These are phyloP conservation scores for Fusarium austroafricanum DNA, from an alignment of 2,329 filamentous ascomycete species.

Conservation along the genomic window DNA sequence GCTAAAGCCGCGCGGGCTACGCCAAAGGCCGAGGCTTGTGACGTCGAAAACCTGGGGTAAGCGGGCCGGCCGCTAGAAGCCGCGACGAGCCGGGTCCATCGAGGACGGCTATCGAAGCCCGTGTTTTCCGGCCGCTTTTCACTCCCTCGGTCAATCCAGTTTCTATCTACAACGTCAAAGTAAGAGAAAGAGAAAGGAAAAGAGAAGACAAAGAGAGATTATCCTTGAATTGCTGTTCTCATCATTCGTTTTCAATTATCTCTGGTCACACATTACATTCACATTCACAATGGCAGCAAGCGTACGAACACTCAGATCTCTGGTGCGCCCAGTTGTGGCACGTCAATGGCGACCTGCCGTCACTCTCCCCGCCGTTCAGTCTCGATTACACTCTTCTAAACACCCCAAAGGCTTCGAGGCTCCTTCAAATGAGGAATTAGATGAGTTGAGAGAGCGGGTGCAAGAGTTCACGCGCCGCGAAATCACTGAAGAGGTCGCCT, in stretches of 20 bases:
- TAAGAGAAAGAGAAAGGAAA: too few relatives aligned
- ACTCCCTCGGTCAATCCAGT: constrained; percentile 33
- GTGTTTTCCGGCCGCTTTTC: constrained; percentile 32
- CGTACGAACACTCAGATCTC: constrained; percentile 53
- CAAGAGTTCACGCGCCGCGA: constrained; percentile 92
- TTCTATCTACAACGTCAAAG: constrained; percentile 3
- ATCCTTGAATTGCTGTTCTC: too few relatives aligned
- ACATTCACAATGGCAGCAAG: constrained; percentile 55
- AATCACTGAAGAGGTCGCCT: constrained; percentile 84
- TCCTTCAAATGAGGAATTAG: constrained; percentile 77
- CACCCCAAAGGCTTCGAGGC: constrained; percentile 73
- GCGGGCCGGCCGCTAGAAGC: constrained; percentile 42
- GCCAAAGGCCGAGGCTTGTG: constrained; percentile 44
- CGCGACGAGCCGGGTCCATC: constrained; percentile 34
- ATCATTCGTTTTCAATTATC: neutral
- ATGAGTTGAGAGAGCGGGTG: constrained; percentile 84
- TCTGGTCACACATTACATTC: too few relatives aligned
- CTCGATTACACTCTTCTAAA: constrained; percentile 65
- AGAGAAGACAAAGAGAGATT: too few relatives aligned
- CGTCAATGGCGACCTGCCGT: constrained; percentile 41
- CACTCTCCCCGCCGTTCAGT: constrained; percentile 54
- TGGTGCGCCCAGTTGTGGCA: constrained; percentile 50
- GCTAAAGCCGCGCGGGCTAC: constrained; percentile 28
- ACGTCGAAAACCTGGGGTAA: constrained; percentile 48
- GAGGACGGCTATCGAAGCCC: constrained; percentile 35